Percentiles rank a stretch among this genome's conserved stretches.
These are phyloP conservation scores for Ambrosia hybrid DNA, from an alignment of 140 eudicot genomes.

Conservation along the genomic window DNA sequence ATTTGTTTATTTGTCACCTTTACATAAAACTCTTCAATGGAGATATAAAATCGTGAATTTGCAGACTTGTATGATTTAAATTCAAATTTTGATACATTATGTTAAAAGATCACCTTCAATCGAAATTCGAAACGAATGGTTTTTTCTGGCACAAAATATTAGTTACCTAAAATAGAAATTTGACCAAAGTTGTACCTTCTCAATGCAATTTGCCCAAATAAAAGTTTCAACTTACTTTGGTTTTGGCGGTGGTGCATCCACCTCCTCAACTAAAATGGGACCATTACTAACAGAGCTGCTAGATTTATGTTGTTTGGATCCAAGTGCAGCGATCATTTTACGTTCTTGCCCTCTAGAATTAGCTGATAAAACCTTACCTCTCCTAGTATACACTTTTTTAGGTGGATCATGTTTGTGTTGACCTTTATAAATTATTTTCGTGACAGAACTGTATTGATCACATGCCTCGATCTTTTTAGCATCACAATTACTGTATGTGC, in stretches of 20 bases:
- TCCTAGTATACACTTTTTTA: conserved; percentile 42
- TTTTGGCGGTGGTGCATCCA: conserved; percentile 50
- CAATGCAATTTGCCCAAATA: background rate
- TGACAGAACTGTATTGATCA: conserved; percentile 44
- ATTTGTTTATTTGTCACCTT: background rate
- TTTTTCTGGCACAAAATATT: conserved; percentile 1
- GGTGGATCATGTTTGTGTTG: conserved; percentile 85
- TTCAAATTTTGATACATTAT: conserved; percentile 1
- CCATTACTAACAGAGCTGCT: conserved; percentile 44
- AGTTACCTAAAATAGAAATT: background rate
- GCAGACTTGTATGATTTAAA: background rate
- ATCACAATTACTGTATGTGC: conserved; percentile 64
- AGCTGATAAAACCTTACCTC: conserved; percentile 38
- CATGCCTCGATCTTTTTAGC: conserved; percentile 78
- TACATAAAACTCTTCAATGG: background rate
- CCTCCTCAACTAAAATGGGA: conserved; percentile 40
- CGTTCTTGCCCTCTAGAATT: conserved; percentile 35
- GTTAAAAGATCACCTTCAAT: background rate
- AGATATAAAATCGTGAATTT: background rate
- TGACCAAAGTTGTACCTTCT: conserved; percentile 2
- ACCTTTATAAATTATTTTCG: conserved; percentile 60
- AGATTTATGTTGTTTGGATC: conserved; percentile 39
- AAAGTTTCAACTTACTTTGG: conserved; percentile 39
- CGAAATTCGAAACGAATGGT: background rate
- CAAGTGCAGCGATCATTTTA: conserved; percentile 23